Evolutionary conservation across 441 rosid species (phyloP).

Genomic region (Biscutella auriculata): DNA sequence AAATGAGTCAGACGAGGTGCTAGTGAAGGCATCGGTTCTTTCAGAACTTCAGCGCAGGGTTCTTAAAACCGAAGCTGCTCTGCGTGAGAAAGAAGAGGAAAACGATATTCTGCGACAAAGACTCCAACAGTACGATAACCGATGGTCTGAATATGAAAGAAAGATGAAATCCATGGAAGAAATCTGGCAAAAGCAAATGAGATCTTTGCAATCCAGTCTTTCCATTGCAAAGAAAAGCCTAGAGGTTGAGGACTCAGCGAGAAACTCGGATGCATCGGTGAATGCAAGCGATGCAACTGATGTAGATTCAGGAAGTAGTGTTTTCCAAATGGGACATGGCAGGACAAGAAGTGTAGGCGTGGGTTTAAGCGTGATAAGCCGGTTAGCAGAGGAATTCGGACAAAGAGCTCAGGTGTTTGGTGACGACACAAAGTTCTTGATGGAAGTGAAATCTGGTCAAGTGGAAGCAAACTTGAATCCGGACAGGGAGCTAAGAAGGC

Average conservation of each 20-base stretch:
- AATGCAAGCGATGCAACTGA: constrained; percentile 70
- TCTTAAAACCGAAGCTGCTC: constrained; percentile 78
- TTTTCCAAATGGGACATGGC: no score
- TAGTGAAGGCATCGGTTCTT: constrained; percentile 82
- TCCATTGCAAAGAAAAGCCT: constrained; percentile 97
- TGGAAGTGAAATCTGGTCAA: constrained; percentile 96
- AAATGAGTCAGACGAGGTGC: constrained; percentile 68
- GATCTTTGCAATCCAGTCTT: constrained; percentile 89
- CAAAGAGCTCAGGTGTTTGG: constrained; percentile 97
- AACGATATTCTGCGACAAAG: constrained; percentile 88
- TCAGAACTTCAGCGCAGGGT: constrained; percentile 87
- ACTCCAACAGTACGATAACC: constrained; percentile 85
- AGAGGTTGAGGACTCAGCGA: constrained; percentile 66
- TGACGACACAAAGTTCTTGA: constrained; percentile 91
- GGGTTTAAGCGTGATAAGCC: constrained; percentile 67
- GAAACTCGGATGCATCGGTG: constrained; percentile 88
- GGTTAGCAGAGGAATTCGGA: constrained; percentile 88
- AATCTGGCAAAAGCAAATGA: constrained; percentile 98
- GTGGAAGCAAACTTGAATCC: constrained; percentile 89
- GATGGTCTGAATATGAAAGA: constrained; percentile 91
- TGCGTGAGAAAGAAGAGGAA: constrained; percentile 89
- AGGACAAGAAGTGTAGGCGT: no score
- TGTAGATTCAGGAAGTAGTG: constrained; percentile 58
- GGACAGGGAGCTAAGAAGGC: constrained; percentile 70
- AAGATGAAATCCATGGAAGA: constrained; percentile 99